Conservation (phyloP, 306 rosid genomes). For the Pterocarpus macrocarpus region DNA sequence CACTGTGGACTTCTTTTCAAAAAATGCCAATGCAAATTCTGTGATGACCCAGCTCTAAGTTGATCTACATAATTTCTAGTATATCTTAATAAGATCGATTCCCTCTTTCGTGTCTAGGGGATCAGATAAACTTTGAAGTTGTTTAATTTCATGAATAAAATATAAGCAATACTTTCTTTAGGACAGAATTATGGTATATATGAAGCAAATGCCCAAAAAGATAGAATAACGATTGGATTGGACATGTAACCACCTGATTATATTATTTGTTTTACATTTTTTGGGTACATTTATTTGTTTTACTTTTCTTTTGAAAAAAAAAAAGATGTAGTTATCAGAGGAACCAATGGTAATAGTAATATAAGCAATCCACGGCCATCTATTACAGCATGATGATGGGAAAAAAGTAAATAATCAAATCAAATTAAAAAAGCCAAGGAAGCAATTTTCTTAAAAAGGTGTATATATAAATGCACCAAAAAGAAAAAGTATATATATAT, state of each 20-base stretch:
- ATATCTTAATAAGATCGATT: conserved; percentile 5
- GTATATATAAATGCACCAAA: too few species aligned
- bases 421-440: too few species aligned
- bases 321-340: too few species aligned
- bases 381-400: too few species aligned
- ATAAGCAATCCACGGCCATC: too few species aligned
- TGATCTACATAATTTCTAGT: not conserved
- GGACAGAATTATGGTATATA: not conserved
- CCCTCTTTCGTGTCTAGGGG: not conserved
- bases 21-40: conserved; percentile 51
- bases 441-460: too few species aligned
- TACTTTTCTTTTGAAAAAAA: too few species aligned
- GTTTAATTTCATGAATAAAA: conserved; percentile 33
- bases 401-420: too few species aligned
- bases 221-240: not conserved
- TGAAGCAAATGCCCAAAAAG: not conserved
- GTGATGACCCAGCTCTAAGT: conserved; percentile 29
- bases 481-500: too few species aligned
- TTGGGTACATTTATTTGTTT: too few species aligned
- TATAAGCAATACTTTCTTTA: not conserved
- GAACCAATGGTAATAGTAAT: too few species aligned
- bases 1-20: conserved; percentile 39
- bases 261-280: too few species aligned
- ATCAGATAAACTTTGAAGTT: not conserved
- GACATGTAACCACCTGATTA: not conserved